Base-by-base conservation (phyloP, 2,329 filamentous ascomycete genomes). In the Fusarium fujikuroi region DNA sequence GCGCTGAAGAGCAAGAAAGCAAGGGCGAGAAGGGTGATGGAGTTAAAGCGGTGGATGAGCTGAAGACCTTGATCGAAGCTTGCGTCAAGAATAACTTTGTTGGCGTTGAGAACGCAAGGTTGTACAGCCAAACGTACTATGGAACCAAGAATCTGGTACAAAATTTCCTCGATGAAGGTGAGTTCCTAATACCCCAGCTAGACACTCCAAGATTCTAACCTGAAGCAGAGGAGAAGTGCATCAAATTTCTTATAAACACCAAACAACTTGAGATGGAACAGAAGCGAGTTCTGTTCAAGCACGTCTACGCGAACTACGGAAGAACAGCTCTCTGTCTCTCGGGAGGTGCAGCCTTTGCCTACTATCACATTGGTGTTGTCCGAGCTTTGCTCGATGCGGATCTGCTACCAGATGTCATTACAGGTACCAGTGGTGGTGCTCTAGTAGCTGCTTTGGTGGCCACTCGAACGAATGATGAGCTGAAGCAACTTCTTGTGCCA, bases 51-150 rank as follows among this genome's bases (percentile, higher is more conserved):
- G 85, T 94, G 6, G 92, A 95, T 71, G 94, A 96, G 61, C 86
- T 99, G 61, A 92, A 91, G 70, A 88, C 88, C 2, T 83, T 98
- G 66, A 85, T 97, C 25, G 94, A 97, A 84, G 94, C 93, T 19
- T 98, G 95, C 80, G 92, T 98, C 76, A 99, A 98, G 87, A 97
- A 95, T 83, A 98, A 99, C 80, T 99, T 98, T 82, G 94, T 94
- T 23, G 96, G 96, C 0, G 92, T 97, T 19, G 96, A 99, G 82
- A 98, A 97, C 77, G 91, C 95, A 15, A 89, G 94, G 61, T 84
- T 99, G n/a, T 99, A 99, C 81, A 97, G 94, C 77, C 95, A 98
- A 84, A 97, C 95, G 7, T 99, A 99, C 80, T 97, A 95, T 76
- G 96, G 96, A 37, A 98, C 96, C n/a, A 99, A 99, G 82, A 90